phyloP scores from a whole-genome alignment of 129 eudicot species.

The Helianthus tuberosus region DNA sequence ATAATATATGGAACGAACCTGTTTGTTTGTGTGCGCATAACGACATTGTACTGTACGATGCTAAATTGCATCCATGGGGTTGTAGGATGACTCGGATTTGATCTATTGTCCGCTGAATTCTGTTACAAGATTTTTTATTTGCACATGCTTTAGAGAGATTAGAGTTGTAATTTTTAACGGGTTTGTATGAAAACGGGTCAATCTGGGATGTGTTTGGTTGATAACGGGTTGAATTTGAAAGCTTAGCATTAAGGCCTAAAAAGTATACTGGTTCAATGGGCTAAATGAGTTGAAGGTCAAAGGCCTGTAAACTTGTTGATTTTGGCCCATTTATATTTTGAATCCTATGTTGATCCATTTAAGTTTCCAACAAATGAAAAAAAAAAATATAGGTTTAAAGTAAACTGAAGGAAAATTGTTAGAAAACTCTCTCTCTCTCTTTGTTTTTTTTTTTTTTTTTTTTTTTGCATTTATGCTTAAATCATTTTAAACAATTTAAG shows the following conservation, averaged over 20 bases:
- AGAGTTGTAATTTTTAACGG: not conserved
- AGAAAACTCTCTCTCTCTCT: too few relatives aligned
- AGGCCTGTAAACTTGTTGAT: too few relatives aligned
- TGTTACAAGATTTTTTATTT: not conserved
- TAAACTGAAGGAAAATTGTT: too few relatives aligned
- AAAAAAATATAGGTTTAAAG: too few relatives aligned
- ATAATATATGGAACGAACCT: constrained; percentile 7
- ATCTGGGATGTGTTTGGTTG: not conserved
- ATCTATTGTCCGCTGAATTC: not conserved
- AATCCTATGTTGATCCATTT: too few relatives aligned
- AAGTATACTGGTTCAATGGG: too few relatives aligned
- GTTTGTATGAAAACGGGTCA: not conserved
- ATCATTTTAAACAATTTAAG: too few relatives aligned
- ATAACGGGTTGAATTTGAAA: not conserved
- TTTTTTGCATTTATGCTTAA: too few relatives aligned
- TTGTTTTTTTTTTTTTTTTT: too few relatives aligned
- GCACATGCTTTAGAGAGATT: not conserved
- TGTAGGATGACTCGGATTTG: not conserved
- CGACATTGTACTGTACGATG: not conserved
- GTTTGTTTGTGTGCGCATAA: not conserved
- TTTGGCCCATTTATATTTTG: too few relatives aligned
- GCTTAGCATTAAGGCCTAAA: not conserved
- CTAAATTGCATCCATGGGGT: constrained; percentile 1
- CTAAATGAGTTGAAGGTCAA: too few relatives aligned
- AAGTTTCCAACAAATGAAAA: too few relatives aligned